Evolutionary conservation across 441 rosid genomes (phyloP).

Genomic region (Biscutella laevigata): DNA sequence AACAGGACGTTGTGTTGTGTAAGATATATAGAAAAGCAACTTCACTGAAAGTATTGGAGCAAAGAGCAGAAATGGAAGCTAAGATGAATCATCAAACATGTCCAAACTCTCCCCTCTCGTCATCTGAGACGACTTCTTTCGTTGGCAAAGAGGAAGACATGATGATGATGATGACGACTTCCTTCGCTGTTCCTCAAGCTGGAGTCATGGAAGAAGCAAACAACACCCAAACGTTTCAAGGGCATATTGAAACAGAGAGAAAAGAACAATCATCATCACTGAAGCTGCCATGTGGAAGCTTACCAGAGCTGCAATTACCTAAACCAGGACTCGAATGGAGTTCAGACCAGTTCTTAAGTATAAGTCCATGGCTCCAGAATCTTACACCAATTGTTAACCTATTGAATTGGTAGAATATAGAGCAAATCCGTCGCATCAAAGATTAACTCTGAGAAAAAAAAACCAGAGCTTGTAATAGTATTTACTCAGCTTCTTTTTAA

Average conservation of each 20-base stretch:
- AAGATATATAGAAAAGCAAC: slow-evolving; percentile 92
- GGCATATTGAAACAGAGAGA: slow-evolving; percentile 12
- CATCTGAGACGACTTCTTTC: slow-evolving; percentile 40
- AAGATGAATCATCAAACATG: slow-evolving; percentile 28
- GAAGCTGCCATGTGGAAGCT: slow-evolving; percentile 38
- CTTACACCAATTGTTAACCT: slow-evolving; percentile 47
- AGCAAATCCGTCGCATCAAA: too few relatives aligned
- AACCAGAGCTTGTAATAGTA: too few relatives aligned
- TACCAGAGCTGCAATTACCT: slow-evolving; percentile 67
- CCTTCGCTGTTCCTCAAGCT: slow-evolving; percentile 12
- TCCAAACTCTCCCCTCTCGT: slow-evolving; percentile 35
- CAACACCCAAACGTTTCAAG: slow-evolving; percentile 19
- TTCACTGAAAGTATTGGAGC: slow-evolving; percentile 73
- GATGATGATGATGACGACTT: slow-evolving; percentile 5
- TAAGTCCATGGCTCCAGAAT: slow-evolving; percentile 80
- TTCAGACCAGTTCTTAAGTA: slow-evolving; percentile 44
- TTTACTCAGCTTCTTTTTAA: too few relatives aligned
- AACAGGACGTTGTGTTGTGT: slow-evolving; percentile 75
- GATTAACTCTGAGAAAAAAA: too few relatives aligned
- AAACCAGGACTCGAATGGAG: slow-evolving; percentile 57
- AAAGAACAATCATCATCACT: slow-evolving; percentile 28
- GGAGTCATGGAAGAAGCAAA: slow-evolving; percentile 38
- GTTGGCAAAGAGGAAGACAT: slow-evolving; percentile 34
- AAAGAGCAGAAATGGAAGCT: slow-evolving; percentile 75
- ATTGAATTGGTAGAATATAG: slow-evolving; percentile 23